Evolutionary conservation across 2,329 filamentous ascomycete genomes (phyloP).

Genomic region (Colletotrichum aenigma): DNA sequence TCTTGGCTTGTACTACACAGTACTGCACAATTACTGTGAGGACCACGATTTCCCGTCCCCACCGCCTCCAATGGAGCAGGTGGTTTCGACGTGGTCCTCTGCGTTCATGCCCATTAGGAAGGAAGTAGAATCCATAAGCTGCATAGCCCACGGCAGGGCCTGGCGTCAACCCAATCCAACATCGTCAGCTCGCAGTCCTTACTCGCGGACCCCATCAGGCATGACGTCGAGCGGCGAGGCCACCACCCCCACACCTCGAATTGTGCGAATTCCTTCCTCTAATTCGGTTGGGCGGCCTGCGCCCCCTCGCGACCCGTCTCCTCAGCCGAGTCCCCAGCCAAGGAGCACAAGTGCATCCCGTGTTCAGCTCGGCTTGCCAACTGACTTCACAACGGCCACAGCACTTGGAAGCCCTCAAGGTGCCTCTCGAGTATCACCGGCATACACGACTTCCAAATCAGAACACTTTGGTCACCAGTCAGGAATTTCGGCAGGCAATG

Average conservation of each 20-base stretch:
- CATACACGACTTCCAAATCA: slow-evolving; percentile 15
- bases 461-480: slow-evolving; percentile 35
- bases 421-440: slow-evolving; percentile 29
- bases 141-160: slow-evolving; percentile 71
- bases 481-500: slow-evolving; percentile 23
- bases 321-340: slow-evolving; percentile 32
- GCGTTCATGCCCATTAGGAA: slow-evolving; percentile 67
- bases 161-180: slow-evolving; percentile 52
- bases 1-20: slow-evolving; percentile 79
- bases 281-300: slow-evolving; percentile 26
- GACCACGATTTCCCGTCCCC: slow-evolving; percentile 73
- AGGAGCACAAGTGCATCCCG: slow-evolving; percentile 29
- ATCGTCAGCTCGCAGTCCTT: slow-evolving; percentile 32
- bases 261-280: slow-evolving; percentile 40
- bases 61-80: slow-evolving; percentile 73
- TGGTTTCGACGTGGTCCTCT: slow-evolving; percentile 69
- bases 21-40: slow-evolving; percentile 74
- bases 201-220: slow-evolving; percentile 44
- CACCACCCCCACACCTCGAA: slow-evolving; percentile 31
- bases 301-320: slow-evolving; percentile 17
- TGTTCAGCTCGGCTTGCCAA: slow-evolving; percentile 38
- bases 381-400: slow-evolving; percentile 50
- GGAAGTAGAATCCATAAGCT: slow-evolving; percentile 68
- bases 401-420: slow-evolving; percentile 38
- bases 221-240: slow-evolving; percentile 31